These are phyloP conservation scores for Aspergillus leporis DNA, from an alignment of 495 filamentous ascomycete species.

Conservation along the genomic window DNA sequence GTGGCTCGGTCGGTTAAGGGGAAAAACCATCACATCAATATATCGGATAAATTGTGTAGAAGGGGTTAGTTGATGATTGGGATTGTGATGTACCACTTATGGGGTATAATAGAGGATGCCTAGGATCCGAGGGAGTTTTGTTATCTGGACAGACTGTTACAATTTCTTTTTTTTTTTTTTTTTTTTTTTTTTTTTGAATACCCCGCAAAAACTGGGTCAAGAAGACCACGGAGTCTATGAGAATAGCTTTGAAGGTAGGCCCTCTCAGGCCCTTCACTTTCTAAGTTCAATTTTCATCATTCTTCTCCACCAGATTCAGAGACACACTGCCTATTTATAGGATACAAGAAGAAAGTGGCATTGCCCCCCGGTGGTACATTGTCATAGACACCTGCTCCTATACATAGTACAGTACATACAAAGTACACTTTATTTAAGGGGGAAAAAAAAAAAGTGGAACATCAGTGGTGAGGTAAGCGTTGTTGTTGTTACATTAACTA, in stretches of 20 bases:
- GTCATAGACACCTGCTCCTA: neutral
- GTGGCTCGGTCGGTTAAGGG: constrained; percentile 25
- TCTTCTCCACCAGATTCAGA: constrained; percentile 16
- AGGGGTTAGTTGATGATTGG: neutral
- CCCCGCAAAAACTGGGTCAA: neutral
- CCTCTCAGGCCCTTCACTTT: neutral
- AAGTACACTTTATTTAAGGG: neutral
- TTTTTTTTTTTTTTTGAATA: neutral
- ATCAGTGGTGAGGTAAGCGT: constrained; percentile 23
- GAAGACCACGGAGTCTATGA: neutral
- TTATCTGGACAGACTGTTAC: neutral
- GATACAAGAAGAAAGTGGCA: neutral
- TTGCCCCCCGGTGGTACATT: too few species aligned
- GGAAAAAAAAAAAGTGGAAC: neutral
- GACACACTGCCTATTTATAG: constrained; percentile 9
- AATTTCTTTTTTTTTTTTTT: neutral
- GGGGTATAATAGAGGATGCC: neutral
- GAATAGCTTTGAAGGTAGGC: too few species aligned
- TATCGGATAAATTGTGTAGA: constrained; percentile 2
- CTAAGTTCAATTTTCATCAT: neutral
- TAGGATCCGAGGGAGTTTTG: neutral
- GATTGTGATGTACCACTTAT: neutral
- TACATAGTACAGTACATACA: neutral
- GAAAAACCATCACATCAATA: constrained; percentile 9
- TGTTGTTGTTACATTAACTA: neutral